Evolutionary conservation across 257 asterid genomes (phyloP).

Genomic region (Pogostemon cablin): DNA sequence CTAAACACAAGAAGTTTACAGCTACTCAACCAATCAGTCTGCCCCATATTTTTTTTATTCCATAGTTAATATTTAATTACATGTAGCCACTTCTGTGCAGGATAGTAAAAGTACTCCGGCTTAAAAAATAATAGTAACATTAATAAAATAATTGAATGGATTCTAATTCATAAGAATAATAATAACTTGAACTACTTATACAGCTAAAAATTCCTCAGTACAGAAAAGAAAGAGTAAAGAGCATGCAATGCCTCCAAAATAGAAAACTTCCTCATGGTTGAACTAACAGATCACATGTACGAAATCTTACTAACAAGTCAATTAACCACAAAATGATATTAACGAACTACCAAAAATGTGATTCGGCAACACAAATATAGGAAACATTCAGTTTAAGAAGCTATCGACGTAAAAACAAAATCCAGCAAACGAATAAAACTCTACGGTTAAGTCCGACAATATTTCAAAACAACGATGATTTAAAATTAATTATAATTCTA

Average conservation of each 20-base stretch:
- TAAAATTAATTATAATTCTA: background rate
- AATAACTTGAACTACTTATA: slow-evolving; percentile 12
- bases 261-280: background rate
- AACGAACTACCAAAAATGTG: background rate
- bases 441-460: background rate
- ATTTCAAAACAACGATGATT: background rate
- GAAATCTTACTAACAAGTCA: background rate
- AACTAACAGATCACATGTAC: background rate
- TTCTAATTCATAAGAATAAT: background rate
- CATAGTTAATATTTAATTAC: background rate
- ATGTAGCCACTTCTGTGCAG: background rate
- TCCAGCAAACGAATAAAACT: background rate
- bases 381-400: background rate
- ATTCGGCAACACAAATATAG: background rate
- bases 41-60: background rate
- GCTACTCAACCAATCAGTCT: slow-evolving; percentile 3
- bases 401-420: background rate
- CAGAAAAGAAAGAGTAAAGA: background rate
- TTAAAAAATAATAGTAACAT: too few relatives aligned
- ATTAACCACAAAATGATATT: background rate
- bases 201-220: background rate
- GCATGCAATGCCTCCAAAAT: slow-evolving; percentile 3
- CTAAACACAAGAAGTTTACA: background rate
- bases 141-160: too few relatives aligned
- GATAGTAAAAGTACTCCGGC: background rate